A percentile compares a stretch with the other conserved stretches of the same genome.
These are phyloP conservation scores for Ploettnerulaceae sp. DNA, from an alignment of 2,329 filamentous ascomycete genomes.

Conservation along the genomic window DNA sequence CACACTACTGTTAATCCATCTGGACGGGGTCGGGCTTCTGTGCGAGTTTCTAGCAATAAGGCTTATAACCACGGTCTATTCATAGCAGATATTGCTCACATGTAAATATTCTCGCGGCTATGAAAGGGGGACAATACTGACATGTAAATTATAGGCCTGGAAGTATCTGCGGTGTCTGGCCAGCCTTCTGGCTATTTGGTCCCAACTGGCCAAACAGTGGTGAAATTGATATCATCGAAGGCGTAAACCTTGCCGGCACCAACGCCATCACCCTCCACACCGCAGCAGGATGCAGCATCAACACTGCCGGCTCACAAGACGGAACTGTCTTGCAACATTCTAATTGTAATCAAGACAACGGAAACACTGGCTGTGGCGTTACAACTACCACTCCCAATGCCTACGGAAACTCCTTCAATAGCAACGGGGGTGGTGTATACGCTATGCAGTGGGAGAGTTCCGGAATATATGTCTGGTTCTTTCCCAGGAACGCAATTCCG, in stretches of 20 bases:
- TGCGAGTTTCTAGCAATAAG: conserved; percentile 62
- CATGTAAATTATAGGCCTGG: conserved; percentile 34
- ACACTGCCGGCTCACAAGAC: conserved; percentile 37
- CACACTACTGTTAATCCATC: conserved; percentile 48
- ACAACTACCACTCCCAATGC: conserved; percentile 38
- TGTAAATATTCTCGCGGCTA: conserved; percentile 41
- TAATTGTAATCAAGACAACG: conserved; percentile 45
- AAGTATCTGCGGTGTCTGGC: conserved; percentile 68
- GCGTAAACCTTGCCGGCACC: conserved; percentile 54
- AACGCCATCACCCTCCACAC: conserved; percentile 63
- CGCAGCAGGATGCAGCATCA: conserved; percentile 41
- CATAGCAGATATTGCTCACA: conserved; percentile 67
- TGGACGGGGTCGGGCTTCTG: conserved; percentile 50
- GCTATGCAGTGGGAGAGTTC: conserved; percentile 65
- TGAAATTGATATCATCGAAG: conserved; percentile 64
- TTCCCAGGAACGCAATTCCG: conserved; percentile 61
- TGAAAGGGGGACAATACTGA: not conserved
- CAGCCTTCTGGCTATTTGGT: conserved; percentile 55
- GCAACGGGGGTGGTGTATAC: conserved; percentile 61
- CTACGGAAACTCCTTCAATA: conserved; percentile 64
- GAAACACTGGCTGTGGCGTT: conserved; percentile 37
- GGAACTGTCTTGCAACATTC: conserved; percentile 37
- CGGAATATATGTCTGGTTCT: conserved; percentile 73
- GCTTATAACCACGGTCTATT: conserved; percentile 63
- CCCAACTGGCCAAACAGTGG: conserved; percentile 55